Evolutionary conservation across 1,284 basidiomycete species (phyloP), one percentile per base, ranked within the genome.

Genomic region (Sporisorium exsertum): DNA sequence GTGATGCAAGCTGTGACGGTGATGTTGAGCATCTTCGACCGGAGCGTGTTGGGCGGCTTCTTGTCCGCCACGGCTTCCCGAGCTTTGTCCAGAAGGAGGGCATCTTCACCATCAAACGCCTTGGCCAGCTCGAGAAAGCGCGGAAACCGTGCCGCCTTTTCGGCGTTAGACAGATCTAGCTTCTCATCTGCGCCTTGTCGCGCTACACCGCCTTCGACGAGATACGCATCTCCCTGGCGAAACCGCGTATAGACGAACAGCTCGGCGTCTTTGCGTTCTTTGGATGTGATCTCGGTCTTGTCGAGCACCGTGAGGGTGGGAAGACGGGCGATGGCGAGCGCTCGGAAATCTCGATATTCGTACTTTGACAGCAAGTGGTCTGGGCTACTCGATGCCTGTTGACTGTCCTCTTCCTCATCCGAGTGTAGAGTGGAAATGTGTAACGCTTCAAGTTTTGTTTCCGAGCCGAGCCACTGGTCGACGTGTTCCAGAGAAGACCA

Each of bases 241-340:
- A 61, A 69, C 15, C 68, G 54, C 9, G 50, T 57, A 53, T 62
- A 61, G 32, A 77, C 51, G 82, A 92, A 93, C 45, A 94, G 86
- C 86, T 97, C 95, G 54, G 92, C 91, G 80, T 97, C 95, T n/a
- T 86, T 88, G 40, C 95, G 88, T 83, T 96, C 94, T 69, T 89
- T 90, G 9, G 85, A 63, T 5, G 91, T 89, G 57, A 95, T 89
- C 91, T 93, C 80, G 52, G 68, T 70, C 24, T 91, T 91, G 85
- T 97, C 93, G 43, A 97, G 89, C 33, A 82, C 82, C 12, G 82
- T 80, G 29, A 97, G 88, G 13, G 87, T 87, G 5, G 91, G 89
- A 5, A 96, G 88, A 81, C 89, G 90, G 51, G 93, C 92, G 67
- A 96, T 90, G 45, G 89, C 86, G 77, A 94, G 88, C 68, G 91